Percentiles rank a stretch among this genome's conserved stretches.
Evolutionary conservation across 1,284 basidiomycete species (phyloP).

Genomic region (Melampsora larici-populina): DNA sequence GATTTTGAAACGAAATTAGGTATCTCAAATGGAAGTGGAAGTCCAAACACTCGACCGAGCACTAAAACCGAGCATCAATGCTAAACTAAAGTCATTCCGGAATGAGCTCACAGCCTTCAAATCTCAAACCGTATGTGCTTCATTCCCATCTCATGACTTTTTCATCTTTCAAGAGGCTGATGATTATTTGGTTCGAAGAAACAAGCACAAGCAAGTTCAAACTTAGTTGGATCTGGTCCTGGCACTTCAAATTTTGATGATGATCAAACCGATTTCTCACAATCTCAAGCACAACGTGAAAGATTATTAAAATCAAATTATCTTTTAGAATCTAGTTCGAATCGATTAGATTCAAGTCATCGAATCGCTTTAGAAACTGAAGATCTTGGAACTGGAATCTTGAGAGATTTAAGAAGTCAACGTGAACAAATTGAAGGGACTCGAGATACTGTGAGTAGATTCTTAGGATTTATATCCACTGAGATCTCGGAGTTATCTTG

Average conservation of each 20-base stretch:
- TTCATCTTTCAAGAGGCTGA: neutral
- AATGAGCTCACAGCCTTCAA: conserved; percentile 70
- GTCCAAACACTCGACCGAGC: conserved; percentile 91
- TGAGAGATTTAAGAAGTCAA: conserved; percentile 78
- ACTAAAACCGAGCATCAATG: conserved; percentile 69
- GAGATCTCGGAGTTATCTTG: neutral
- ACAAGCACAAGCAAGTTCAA: conserved; percentile 66
- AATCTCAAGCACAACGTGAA: conserved; percentile 55
- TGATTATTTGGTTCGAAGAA: conserved; percentile 53
- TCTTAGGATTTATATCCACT: neutral
- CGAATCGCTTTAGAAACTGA: conserved; percentile 94
- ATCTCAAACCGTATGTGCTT: conserved; percentile 62
- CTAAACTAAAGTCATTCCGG: conserved; percentile 70
- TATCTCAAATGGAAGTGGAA: conserved; percentile 99
- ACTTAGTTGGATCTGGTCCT: neutral
- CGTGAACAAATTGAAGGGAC: conserved; percentile 94
- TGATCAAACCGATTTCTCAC: neutral
- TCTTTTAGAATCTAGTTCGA: conserved; percentile 56
- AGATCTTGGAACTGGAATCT: conserved; percentile 86
- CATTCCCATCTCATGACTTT: neutral
- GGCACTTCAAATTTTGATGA: neutral
- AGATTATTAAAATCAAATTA: conserved; percentile 54
- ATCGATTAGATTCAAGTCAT: conserved; percentile 82
- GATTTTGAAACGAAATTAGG: conserved; percentile 57
- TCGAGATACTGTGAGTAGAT: conserved; percentile 69